Conservation (phyloP, 1,284 basidiomycete species). For the Apiotrichum domesticum region DNA sequence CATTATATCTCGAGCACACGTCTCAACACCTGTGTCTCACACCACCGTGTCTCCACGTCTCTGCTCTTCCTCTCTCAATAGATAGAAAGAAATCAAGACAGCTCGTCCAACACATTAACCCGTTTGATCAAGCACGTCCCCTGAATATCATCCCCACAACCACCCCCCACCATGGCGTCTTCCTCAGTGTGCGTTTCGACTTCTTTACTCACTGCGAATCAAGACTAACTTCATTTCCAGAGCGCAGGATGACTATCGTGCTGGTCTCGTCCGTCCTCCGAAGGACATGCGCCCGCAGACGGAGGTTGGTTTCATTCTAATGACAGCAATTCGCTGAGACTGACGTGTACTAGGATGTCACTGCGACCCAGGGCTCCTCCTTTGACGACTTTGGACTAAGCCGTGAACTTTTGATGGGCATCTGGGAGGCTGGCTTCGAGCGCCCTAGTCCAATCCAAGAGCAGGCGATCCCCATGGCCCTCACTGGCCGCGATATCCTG, state of each 20-base stretch:
- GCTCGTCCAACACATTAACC: neutral
- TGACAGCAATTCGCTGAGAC: neutral
- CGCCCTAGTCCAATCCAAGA: slow-evolving; percentile 96
- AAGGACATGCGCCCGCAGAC: slow-evolving; percentile 90
- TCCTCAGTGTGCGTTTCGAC: slow-evolving; percentile 32
- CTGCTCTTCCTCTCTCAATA: neutral
- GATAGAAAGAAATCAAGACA: too few species aligned
- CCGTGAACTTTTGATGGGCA: slow-evolving; percentile 80
- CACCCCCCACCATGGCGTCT: slow-evolving; percentile 39
- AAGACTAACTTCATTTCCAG: slow-evolving; percentile 3
- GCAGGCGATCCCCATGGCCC: slow-evolving; percentile 85
- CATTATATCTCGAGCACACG: too few species aligned
- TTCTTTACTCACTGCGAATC: neutral
- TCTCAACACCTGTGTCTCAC: too few species aligned
- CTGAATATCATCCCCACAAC: neutral
- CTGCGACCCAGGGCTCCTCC: slow-evolving; percentile 79
- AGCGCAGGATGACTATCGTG: slow-evolving; percentile 29
- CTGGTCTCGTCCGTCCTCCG: slow-evolving; percentile 67
- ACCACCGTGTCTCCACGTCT: too few species aligned
- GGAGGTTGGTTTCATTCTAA: slow-evolving; percentile 51
- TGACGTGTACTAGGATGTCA: slow-evolving; percentile 60
- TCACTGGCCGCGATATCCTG: slow-evolving; percentile 82
- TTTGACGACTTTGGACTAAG: slow-evolving; percentile 81
- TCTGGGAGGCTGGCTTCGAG: slow-evolving; percentile 96
- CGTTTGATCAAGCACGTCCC: too few species aligned